Percentiles rank a stretch among this genome's conserved stretches.
Conservation (phyloP, 2,329 filamentous ascomycete species). For the Metarhizium rileyi region DNA sequence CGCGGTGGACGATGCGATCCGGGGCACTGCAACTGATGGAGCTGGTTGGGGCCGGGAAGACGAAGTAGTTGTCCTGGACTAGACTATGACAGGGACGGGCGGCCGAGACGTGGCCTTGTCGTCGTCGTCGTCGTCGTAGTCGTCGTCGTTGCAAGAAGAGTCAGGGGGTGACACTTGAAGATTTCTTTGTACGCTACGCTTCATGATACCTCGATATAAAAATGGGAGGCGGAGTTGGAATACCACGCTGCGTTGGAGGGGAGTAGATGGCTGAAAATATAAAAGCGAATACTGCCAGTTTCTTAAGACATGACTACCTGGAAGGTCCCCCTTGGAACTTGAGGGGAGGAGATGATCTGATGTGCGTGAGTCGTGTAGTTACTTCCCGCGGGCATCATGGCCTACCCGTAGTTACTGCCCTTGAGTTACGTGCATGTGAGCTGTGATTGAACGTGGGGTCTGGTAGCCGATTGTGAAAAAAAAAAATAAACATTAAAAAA, state of each 20-base stretch:
- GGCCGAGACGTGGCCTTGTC: neutral
- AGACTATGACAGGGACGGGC: neutral
- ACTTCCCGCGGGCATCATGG: too few relatives aligned
- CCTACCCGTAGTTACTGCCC: too few relatives aligned
- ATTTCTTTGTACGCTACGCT: conserved; percentile 1
- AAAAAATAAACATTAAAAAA: too few relatives aligned
- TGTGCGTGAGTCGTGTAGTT: too few relatives aligned
- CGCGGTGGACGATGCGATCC: conserved; percentile 37
- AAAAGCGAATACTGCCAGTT: conserved; percentile 1
- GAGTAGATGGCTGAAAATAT: neutral
- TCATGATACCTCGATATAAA: conserved; percentile 21
- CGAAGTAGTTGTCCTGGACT: conserved; percentile 11
- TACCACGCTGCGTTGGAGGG: neutral
- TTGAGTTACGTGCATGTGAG: too few relatives aligned
- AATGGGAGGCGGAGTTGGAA: conserved; percentile 4
- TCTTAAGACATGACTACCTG: too few relatives aligned
- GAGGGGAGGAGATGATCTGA: too few relatives aligned
- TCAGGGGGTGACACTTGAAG: neutral
- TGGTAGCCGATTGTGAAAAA: too few relatives aligned
- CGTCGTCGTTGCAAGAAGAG: neutral
- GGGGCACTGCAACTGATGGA: conserved; percentile 15
- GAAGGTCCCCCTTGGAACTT: too few relatives aligned
- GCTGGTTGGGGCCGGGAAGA: neutral
- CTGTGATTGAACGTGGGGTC: too few relatives aligned
- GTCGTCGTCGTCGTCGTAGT: neutral